Percentiles rank a stretch among this genome's conserved stretches.
phyloP scores from a whole-genome alignment of 371 early-diverging fungal genomes.

The Syncephalis plumigaleata region DNA sequence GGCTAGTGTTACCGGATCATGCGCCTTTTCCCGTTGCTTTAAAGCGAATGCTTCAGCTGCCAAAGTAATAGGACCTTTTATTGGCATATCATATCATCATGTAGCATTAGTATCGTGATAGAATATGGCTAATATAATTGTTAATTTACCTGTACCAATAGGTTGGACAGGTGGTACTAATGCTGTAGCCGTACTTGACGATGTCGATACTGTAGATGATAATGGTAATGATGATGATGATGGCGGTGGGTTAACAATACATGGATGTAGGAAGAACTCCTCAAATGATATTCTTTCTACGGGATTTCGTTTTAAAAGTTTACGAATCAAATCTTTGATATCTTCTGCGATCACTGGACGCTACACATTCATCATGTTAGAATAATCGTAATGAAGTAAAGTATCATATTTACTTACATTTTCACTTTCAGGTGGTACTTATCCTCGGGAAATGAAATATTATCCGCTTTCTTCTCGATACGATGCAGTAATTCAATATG shows the following conservation, averaged over 20 bases:
- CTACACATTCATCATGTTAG: neutral
- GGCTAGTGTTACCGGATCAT: no score
- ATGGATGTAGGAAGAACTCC: conserved; percentile 78
- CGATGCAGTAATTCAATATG: conserved; percentile 76
- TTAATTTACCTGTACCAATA: no score
- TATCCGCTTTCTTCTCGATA: conserved; percentile 68
- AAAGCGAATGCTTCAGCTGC: no score
- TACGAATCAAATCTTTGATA: conserved; percentile 62
- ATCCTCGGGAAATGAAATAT: conserved; percentile 63
- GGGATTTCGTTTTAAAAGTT: conserved; percentile 69
- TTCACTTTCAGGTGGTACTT: neutral
- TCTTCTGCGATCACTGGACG: conserved; percentile 33
- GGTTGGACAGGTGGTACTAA: no score
- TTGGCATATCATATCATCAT: no score
- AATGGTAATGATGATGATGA: no score
- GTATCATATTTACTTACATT: neutral
- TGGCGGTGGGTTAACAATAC: conserved; percentile 22
- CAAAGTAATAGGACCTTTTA: no score
- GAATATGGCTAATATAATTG: no score
- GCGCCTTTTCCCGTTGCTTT: no score
- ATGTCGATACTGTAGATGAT: no score
- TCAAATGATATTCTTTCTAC: conserved; percentile 75
- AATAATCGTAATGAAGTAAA: neutral
- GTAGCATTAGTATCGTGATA: no score
- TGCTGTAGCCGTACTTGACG: no score